These are phyloP conservation scores for Euphrasia confusa DNA, from an alignment of 257 asterid genomes.

Conservation along the genomic window DNA sequence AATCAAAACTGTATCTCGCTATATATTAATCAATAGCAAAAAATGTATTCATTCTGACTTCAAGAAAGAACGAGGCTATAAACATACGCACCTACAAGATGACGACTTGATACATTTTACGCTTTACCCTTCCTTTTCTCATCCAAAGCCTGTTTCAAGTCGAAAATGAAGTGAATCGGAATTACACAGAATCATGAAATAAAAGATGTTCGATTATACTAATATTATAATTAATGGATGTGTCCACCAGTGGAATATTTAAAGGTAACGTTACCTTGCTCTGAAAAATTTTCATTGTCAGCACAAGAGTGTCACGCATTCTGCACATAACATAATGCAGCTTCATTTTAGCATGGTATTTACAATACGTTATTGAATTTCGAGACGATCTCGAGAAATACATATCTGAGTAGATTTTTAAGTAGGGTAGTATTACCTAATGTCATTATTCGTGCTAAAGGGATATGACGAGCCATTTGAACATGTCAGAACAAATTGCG, in stretches of 20 bases:
- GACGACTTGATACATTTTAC: conserved; percentile 23
- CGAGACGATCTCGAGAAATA: not conserved
- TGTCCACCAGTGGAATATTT: no score
- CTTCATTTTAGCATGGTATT: conserved; percentile 20
- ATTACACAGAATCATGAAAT: not conserved
- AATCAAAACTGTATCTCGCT: not conserved
- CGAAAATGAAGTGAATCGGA: not conserved
- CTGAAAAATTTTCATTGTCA: conserved; percentile 86
- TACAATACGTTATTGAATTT: no score
- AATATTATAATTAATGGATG: no score
- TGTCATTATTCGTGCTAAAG: conserved; percentile 72
- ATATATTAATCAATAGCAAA: conserved; percentile 30
- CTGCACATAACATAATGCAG: conserved; percentile 38
- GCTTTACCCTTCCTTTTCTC: conserved; percentile 79
- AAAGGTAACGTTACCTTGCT: conserved; percentile 54
- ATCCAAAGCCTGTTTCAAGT: conserved; percentile 62
- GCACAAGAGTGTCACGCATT: conserved; percentile 75
- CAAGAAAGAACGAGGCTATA: conserved; percentile 56
- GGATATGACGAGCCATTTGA: conserved; percentile 80
- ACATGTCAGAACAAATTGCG: conserved; percentile 78
- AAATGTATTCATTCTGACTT: conserved; percentile 36
- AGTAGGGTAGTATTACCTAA: conserved; percentile 44
- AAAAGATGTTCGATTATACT: no score
- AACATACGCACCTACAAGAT: conserved; percentile 32
- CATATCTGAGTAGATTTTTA: conserved; percentile 14